Conservation (phyloP, 2,329 filamentous ascomycete species). For the Scytalidium lignicola region DNA sequence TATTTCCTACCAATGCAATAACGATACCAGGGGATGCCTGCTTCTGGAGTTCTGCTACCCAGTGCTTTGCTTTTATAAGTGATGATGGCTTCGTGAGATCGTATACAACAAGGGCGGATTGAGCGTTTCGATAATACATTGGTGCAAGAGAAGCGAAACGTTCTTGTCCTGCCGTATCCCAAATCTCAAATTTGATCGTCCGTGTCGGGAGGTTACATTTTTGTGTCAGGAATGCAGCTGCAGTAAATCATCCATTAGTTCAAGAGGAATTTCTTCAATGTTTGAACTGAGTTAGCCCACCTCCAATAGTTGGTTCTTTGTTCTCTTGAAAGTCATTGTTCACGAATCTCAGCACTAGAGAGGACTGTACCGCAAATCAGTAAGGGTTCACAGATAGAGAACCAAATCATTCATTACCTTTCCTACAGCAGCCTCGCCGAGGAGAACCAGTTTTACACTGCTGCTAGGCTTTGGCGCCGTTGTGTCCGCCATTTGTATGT, state of each 20-base stretch:
- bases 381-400: background rate
- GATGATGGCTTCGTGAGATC: constrained; percentile 96
- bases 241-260: background rate
- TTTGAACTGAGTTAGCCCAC: constrained; percentile 42
- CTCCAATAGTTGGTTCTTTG: constrained; percentile 98
- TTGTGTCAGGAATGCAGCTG: constrained; percentile 95
- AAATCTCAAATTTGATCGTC: constrained; percentile 93
- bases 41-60: constrained; percentile 94
- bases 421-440: constrained; percentile 96
- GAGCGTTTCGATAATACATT: constrained; percentile 99
- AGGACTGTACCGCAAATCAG: constrained; percentile 59
- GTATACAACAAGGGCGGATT: constrained; percentile 96
- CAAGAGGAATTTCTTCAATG: background rate
- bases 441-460: constrained; percentile 98
- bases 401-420: constrained; percentile 59
- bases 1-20: constrained; percentile 95
- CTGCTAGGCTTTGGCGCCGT: constrained; percentile 89
- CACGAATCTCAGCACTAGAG: constrained; percentile 94
- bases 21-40: constrained; percentile 96
- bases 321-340: constrained; percentile 99
- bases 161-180: constrained; percentile 98
- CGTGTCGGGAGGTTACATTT: constrained; percentile 94
- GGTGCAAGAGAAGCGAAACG: constrained; percentile 93
- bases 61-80: constrained; percentile 95
- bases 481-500: constrained; percentile 63